Conservation (phyloP, 345 rosid genomes). For the Ailanthus altissimus region DNA sequence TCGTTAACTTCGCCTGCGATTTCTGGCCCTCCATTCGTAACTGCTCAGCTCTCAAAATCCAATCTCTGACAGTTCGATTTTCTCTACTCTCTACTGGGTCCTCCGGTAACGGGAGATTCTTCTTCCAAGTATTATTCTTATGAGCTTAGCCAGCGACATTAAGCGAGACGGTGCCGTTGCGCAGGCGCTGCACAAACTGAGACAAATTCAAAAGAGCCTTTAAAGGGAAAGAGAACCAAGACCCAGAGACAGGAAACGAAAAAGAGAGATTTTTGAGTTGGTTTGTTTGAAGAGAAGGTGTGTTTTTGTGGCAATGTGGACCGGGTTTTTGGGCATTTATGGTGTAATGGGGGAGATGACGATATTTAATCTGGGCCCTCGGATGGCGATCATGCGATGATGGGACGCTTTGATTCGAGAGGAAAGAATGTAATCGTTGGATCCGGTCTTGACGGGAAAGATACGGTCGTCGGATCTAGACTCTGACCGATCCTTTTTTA, state of each 20-base stretch:
- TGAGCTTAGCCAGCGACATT: slow-evolving; percentile 47
- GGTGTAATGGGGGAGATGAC: slow-evolving; percentile 27
- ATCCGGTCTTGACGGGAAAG: slow-evolving; percentile 49
- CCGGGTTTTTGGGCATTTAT: slow-evolving; percentile 41
- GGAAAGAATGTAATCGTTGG: slow-evolving; percentile 41
- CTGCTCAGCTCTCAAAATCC: background rate
- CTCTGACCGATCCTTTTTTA: slow-evolving; percentile 31
- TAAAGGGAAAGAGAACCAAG: slow-evolving; percentile 8
- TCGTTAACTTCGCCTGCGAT: slow-evolving; percentile 66
- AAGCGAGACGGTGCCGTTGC: slow-evolving; percentile 25
- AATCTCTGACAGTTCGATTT: slow-evolving; percentile 24
- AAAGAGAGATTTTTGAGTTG: background rate
- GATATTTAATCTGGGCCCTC: slow-evolving; percentile 50
- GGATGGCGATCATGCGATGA: slow-evolving; percentile 28
- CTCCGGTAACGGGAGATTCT: slow-evolving; percentile 60
- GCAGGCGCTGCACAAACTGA: background rate
- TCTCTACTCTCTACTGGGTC: slow-evolving; percentile 14
- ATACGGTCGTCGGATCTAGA: slow-evolving; percentile 62
- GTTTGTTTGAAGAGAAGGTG: slow-evolving; percentile 4
- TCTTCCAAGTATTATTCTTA: slow-evolving; percentile 35
- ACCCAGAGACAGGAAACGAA: background rate
- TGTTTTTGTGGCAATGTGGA: slow-evolving; percentile 19
- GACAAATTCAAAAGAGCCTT: background rate
- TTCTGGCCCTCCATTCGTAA: slow-evolving; percentile 58
- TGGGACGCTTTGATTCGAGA: slow-evolving; percentile 16